Conservation (phyloP, 768 basidiomycete species). For the Trametes cinnabarina region DNA sequence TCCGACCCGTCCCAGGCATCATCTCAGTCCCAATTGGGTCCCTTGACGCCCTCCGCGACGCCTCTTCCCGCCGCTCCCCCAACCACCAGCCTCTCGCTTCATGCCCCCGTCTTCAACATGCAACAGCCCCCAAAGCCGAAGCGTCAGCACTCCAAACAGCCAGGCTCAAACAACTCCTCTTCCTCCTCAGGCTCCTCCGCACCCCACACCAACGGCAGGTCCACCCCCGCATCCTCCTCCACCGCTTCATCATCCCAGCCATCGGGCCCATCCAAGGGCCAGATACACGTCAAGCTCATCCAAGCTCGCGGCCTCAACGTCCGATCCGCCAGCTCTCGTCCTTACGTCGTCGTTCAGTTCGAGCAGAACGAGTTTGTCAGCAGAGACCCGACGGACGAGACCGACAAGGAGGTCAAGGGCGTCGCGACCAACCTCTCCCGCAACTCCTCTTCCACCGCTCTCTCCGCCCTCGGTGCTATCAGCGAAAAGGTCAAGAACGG, state of each 20-base stretch:
- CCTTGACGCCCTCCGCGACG: slow-evolving; percentile 38
- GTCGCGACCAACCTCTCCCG: slow-evolving; percentile 57
- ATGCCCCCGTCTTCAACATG: slow-evolving; percentile 86
- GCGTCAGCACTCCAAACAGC: slow-evolving; percentile 31
- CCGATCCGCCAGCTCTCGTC: slow-evolving; percentile 58
- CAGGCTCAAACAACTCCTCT: slow-evolving; percentile 25
- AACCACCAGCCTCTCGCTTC: slow-evolving; percentile 68
- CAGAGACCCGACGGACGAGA: slow-evolving; percentile 81
- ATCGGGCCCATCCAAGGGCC: slow-evolving; percentile 53
- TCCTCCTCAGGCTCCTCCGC: slow-evolving; percentile 30
- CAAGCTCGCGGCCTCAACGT: slow-evolving; percentile 83
- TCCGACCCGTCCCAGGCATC: slow-evolving; percentile 39
- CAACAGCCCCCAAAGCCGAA: slow-evolving; percentile 53
- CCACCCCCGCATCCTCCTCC: slow-evolving; percentile 25
- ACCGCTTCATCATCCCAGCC: slow-evolving; percentile 18
- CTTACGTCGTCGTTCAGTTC: slow-evolving; percentile 97
- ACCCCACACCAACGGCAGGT: slow-evolving; percentile 6
- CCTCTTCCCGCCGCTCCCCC: slow-evolving; percentile 43
- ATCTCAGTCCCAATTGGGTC: slow-evolving; percentile 35
- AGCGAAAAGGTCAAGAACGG: slow-evolving; percentile 39
- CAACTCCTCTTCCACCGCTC: slow-evolving; percentile 59
- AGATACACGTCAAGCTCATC: slow-evolving; percentile 95
- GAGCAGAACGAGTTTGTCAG: slow-evolving; percentile 99
- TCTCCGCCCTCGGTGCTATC: slow-evolving; percentile 66
- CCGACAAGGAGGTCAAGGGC: slow-evolving; percentile 88